phyloP scores from a whole-genome alignment of 805 yeast genomes.

The Candida fluviatilis region DNA sequence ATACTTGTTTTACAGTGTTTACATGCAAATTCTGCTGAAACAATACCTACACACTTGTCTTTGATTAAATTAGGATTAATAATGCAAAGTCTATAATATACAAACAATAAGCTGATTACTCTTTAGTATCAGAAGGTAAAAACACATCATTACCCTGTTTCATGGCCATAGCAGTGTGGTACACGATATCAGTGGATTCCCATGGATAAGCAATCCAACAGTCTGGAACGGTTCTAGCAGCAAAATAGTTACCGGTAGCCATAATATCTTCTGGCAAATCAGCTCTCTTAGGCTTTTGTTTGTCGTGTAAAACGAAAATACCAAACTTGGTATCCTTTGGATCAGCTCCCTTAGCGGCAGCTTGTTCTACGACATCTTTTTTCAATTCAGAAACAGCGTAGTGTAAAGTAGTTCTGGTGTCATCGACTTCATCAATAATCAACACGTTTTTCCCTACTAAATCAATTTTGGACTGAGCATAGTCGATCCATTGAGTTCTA shows the following conservation, averaged over 20 bases:
- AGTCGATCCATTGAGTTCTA: conserved; percentile 83
- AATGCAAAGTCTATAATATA: conserved; percentile 1
- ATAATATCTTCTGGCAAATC: conserved; percentile 62
- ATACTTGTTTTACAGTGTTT: too few species aligned
- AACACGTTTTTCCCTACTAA: conserved; percentile 67
- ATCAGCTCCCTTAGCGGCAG: conserved; percentile 46
- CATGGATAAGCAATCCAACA: conserved; percentile 86
- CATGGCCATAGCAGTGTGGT: conserved; percentile 66
- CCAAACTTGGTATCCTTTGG: conserved; percentile 58
- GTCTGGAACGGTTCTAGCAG: conserved; percentile 73
- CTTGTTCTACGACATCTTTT: conserved; percentile 65
- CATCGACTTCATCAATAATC: conserved; percentile 83
- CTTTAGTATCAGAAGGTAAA: conserved; percentile 25
- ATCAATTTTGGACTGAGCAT: conserved; percentile 56
- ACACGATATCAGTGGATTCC: conserved; percentile 75
- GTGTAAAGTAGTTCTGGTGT: conserved; percentile 79
- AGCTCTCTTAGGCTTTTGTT: conserved; percentile 67
- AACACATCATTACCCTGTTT: conserved; percentile 69
- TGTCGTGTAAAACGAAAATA: conserved; percentile 75
- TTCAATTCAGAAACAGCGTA: conserved; percentile 73
- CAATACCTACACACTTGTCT: too few species aligned
- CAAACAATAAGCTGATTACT: conserved; percentile 5
- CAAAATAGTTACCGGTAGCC: conserved; percentile 59
- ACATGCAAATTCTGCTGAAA: too few species aligned
- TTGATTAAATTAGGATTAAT: too few species aligned